These are phyloP conservation scores for Oxytropis ochrocephala DNA, from an alignment of 306 rosid species.

Conservation along the genomic window DNA sequence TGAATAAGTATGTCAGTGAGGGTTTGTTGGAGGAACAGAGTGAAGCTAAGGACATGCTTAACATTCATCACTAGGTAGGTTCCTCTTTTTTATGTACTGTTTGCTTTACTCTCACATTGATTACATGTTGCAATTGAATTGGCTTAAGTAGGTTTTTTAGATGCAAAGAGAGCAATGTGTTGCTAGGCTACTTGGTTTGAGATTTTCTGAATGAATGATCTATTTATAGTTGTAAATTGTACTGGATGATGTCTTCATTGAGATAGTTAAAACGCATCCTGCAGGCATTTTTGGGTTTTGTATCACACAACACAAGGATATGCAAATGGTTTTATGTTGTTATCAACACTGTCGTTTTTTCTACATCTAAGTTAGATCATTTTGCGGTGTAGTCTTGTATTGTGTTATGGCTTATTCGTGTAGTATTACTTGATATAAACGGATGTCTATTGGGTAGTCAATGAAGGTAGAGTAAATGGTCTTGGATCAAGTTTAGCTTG, in stretches of 20 bases:
- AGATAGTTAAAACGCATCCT: neutral
- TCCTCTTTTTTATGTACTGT: neutral
- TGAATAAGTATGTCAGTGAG: slow-evolving; percentile 64
- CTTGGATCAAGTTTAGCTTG: no score
- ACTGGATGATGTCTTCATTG: slow-evolving; percentile 4
- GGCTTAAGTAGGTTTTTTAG: neutral
- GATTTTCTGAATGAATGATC: neutral
- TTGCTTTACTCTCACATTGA: neutral
- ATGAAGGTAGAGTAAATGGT: no score
- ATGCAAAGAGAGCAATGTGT: neutral
- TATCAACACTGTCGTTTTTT: no score
- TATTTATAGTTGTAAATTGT: neutral
- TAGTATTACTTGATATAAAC: no score
- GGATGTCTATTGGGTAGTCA: no score
- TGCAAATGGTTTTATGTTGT: no score
- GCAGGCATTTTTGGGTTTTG: neutral
- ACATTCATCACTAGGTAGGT: slow-evolving; percentile 43
- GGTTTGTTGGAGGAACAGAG: slow-evolving; percentile 71
- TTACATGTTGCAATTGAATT: neutral
- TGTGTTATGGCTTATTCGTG: no score
- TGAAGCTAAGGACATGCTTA: slow-evolving; percentile 70
- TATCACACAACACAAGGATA: neutral
- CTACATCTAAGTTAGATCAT: no score
- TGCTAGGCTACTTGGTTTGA: neutral
- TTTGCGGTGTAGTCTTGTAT: no score